Evolutionary conservation across 2,329 filamentous ascomycete species (phyloP), one percentile per base, ranked within the genome.

Genomic region (Pyricularia sp.): DNA sequence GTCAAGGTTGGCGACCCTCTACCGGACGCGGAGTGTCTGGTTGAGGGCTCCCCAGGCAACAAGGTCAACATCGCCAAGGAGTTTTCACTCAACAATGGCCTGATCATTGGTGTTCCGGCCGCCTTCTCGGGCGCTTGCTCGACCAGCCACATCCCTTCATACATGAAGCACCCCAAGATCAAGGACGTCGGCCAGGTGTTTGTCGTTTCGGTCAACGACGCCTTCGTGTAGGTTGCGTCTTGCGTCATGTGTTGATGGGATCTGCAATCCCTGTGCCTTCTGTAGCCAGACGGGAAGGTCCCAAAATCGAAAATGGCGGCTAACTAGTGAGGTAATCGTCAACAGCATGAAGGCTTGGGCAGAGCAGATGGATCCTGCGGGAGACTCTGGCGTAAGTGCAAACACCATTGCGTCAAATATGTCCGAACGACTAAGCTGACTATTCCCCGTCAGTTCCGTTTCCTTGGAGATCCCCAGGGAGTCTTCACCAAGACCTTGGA

Each of bases 171-270:
- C 73, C 82, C 88, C 65, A 86, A 88, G 74, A 82, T 96, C 70
- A 90, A 90, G 78, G 81, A 88, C 67, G 91, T 90, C 33, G 93
- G 92, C 62, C 82, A 89, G 72, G 90, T 96, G 60, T 96, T 96
- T 72, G 91, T 97, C 55, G 86, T 97, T 65, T 87, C 90, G 19
- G 93, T 97, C 73, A 97, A 97, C 74, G 93, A 97, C 75, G 85
- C 92, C 24, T 97, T 97, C 75, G 93, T 96, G 90, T 96, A 81
- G 77, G 89, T 78, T 61, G 59, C 40, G 35, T 7, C 35, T 13
- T 30, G 35, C 44, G 26, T 44, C 13, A 3, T 6, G 12, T 33
- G n/a, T n/a, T 7, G 59, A 10, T 49, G 6, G 9, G 16, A 2
- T 30, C 30, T n/a, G 61, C 13, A 60, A 19, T 63, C 4, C 19